Percentiles rank a stretch among this genome's conserved stretches.
These are phyloP conservation scores for Xanthoparmelia taractica DNA, from an alignment of 495 filamentous ascomycete species.

Conservation along the genomic window DNA sequence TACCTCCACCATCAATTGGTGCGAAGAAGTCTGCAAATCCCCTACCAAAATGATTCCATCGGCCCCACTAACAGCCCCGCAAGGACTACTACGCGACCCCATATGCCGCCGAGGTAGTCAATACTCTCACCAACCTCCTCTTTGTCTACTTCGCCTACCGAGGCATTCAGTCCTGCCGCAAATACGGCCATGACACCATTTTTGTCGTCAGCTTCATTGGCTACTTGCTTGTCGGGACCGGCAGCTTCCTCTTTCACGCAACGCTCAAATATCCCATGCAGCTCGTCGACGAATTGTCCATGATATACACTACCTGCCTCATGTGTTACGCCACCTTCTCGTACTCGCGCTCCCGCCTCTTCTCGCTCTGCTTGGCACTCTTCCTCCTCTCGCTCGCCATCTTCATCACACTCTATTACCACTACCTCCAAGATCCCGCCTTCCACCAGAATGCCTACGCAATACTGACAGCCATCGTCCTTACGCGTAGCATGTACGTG, in stretches of 20 bases:
- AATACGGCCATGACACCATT: constrained; percentile 62
- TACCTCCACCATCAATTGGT: constrained; percentile 88
- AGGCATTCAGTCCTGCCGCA: constrained; percentile 61
- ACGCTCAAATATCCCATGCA: constrained; percentile 95
- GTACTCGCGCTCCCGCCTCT: constrained; percentile 51
- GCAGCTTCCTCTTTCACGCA: constrained; percentile 76
- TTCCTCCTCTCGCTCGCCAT: constrained; percentile 55
- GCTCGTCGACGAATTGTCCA: constrained; percentile 88
- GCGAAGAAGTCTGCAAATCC: constrained; percentile 62
- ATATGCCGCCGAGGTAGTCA: constrained; percentile 57
- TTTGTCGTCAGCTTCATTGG: constrained; percentile 65
- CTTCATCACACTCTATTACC: constrained; percentile 89
- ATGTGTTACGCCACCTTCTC: constrained; percentile 86
- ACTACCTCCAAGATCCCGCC: constrained; percentile 81
- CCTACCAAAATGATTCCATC: neutral
- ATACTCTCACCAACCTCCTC: constrained; percentile 72
- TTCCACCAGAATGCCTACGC: constrained; percentile 92
- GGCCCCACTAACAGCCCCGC: neutral
- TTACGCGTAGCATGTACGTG: constrained; percentile 80
- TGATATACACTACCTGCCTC: constrained; percentile 97
- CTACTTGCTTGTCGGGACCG: constrained; percentile 71
- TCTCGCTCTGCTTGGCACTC: constrained; percentile 51
- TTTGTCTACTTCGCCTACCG: constrained; percentile 68
- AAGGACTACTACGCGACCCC: constrained; percentile 56
- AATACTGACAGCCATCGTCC: constrained; percentile 64